Evolutionary conservation across 2,329 filamentous ascomycete species (phyloP).

Genomic region (Diaporthe longicolla): DNA sequence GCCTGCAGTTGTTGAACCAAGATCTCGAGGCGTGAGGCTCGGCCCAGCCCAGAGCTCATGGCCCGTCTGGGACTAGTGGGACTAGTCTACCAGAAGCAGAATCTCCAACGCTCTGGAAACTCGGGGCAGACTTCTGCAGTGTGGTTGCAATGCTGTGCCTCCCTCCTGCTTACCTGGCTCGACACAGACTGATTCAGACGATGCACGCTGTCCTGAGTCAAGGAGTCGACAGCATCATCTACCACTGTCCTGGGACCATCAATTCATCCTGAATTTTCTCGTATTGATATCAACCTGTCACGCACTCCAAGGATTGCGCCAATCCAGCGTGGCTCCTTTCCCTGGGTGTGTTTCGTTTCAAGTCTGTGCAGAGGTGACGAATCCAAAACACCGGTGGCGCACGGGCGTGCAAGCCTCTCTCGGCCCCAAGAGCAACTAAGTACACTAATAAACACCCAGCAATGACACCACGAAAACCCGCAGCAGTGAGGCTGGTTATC

Average conservation of each 20-base stretch:
- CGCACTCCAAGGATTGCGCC: not conserved
- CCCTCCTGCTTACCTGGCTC: slow-evolving; percentile 28
- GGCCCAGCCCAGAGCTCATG: not conserved
- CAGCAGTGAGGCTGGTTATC: not conserved
- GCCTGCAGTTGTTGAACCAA: slow-evolving; percentile 12
- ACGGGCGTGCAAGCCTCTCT: slow-evolving; percentile 18
- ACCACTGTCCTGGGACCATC: slow-evolving; percentile 11
- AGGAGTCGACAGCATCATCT: not conserved
- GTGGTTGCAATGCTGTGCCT: slow-evolving; percentile 36
- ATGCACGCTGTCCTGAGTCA: slow-evolving; percentile 12
- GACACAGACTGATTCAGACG: slow-evolving; percentile 28
- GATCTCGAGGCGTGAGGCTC: slow-evolving; percentile 27
- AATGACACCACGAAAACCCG: not conserved
- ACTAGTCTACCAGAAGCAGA: slow-evolving; percentile 1
- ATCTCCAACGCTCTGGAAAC: slow-evolving; percentile 28
- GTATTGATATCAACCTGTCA: slow-evolving; percentile 14
- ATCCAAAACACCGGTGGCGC: slow-evolving; percentile 33
- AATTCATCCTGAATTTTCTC: not conserved
- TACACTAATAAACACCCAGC: not conserved
- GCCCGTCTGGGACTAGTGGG: not conserved
- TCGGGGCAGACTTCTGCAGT: slow-evolving; percentile 20
- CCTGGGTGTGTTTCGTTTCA: slow-evolving; percentile 31
- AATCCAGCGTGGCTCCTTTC: not conserved
- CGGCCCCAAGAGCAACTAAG: not conserved
- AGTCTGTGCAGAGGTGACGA: slow-evolving; percentile 27